Base-by-base conservation (phyloP, 1,284 basidiomycete species). In the Afroboletus lepidellus region DNA sequence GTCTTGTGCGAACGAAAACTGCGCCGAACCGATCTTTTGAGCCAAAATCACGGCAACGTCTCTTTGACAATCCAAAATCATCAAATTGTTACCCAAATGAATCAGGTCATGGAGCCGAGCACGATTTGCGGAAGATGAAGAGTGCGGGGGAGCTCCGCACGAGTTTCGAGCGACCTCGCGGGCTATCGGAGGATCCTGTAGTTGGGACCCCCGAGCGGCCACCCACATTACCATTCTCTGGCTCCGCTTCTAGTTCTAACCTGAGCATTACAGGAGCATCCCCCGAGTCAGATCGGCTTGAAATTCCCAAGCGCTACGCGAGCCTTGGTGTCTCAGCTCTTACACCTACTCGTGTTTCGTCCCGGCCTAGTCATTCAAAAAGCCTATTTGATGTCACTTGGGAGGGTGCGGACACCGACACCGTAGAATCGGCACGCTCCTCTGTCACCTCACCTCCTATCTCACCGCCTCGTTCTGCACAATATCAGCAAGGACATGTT, bases 61-160 rank as follows among this genome's bases (percentile, higher is more conserved):
- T 42, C 44, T 54, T 56, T 46, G 56, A 69, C 30, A 42, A 52
- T 3, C 16, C 45, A 5, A 70, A 70, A 57, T 65, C 63, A 34
- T 63, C 63, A 32, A 59, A 63, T 56, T 66, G 54, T 32, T 25
- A 4, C 53, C 61, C 71, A 30, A 73, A 77, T 44, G 68, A 76
- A 46, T 67, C 73, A 13, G 70, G 70, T 42, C 70, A 74, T 46
- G 70, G 69, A 53, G 70, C 72, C n/a, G 80, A 83, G 54, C 79
- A 72, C 47, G 86, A 90, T 62, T 63, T 91, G 39, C 81, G 88
- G 51, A 85, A 83, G 66, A 93, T 94, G 91, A 90, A 91, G 69
- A 92, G 89, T 63, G 90, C 91, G 12, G 90, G 90, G 25, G 87
- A 91, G 61, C 72, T 93, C 33, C 80, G 84, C 46, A 76, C 80